Evolutionary conservation across 495 filamentous ascomycete species (phyloP).

Genomic region (Penicillium verhagenii): DNA sequence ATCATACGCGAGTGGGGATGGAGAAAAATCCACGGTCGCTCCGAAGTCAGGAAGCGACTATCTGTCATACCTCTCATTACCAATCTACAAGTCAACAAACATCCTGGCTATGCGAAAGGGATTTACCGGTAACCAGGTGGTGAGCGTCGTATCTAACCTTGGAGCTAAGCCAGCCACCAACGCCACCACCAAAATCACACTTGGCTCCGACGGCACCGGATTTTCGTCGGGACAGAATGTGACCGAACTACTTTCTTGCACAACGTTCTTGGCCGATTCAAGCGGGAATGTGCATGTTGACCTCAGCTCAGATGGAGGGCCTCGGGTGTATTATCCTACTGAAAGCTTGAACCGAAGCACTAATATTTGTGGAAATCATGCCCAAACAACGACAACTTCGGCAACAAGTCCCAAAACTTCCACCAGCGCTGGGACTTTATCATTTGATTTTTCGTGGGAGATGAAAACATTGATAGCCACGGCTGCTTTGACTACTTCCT

Average conservation of each 20-base stretch:
- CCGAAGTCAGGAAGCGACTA: conserved; percentile 15
- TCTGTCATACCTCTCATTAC: conserved; percentile 14
- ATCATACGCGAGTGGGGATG: conserved; percentile 13
- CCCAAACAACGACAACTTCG: conserved; percentile 10
- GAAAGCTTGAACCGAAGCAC: conserved; percentile 15
- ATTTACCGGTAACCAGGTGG: conserved; percentile 20
- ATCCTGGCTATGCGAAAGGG: conserved; percentile 20
- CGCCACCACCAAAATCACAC: conserved; percentile 9
- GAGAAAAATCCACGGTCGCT: conserved; percentile 10
- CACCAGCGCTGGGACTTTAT: conserved; percentile 4
- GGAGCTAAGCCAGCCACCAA: conserved; percentile 14
- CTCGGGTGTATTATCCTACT: conserved; percentile 19
- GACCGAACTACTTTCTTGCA: conserved; percentile 18
- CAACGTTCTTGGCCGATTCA: conserved; percentile 11
- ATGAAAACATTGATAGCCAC: conserved; percentile 1
- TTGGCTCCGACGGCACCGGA: conserved; percentile 14
- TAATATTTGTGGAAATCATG: conserved; percentile 11
- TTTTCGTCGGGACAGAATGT: conserved; percentile 15
- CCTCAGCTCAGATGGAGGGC: conserved; percentile 19
- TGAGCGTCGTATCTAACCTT: conserved; percentile 21
- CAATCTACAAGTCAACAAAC: conserved; percentile 16
- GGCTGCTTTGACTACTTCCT: conserved; percentile 4
- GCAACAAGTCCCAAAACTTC: conserved; percentile 7
- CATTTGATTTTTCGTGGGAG: conserved; percentile 5
- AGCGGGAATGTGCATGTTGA: conserved; percentile 14